Base-by-base conservation (phyloP, 2,329 filamentous ascomycete species). In the Pseudogymnoascus sp. region DNA sequence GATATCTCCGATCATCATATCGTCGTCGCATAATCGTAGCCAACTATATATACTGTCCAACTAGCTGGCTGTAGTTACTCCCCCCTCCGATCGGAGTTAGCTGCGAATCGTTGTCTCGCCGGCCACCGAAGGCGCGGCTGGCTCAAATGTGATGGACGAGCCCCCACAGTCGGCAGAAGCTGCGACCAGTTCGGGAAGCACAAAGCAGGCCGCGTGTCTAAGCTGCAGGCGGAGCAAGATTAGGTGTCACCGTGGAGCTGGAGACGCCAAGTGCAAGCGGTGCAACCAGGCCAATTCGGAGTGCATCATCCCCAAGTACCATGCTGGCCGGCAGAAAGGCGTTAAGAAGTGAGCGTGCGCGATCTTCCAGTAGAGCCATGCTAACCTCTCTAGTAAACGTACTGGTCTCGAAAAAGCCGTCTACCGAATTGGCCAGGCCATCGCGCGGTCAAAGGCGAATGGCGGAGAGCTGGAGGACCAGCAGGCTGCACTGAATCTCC, bases 341-440 rank as follows among this genome's bases (percentile, higher is more conserved):
- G 87, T 90, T 65, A 91, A 90, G 73, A 91, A 91, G 88, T 88
- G 75, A 74, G 78, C 47, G 11, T 14, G 11, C 23, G n/a, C 44
- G 11, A 40, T 18, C 40, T 31, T 53, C 31, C 21, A 31, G 25
- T 5, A 61, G 31, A 60, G 62, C 56, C 60, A 65, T 56, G 68
- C 50, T 31, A 61, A 31, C n/a, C 1, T 62, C 8, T 38, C 14
- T 66, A 90, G 88, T 73, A 91, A 91, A 74, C 84, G 88, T 40
- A 87, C 85, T 14, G 88, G 88, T 0, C 76, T 91, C 31, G 88
- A 90, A 66, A 91, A 90, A 74, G 88, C 88, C 2, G 81, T 91
- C 16, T 85, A 84, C 69, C 87, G 90, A 70, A 87, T 91, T 65
- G 86, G 90, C 70, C 85, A 90, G 72, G 88, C 87, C 80, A 83